Evolutionary conservation across 2,329 filamentous ascomycete species (phyloP).

Genomic region (Fonsecaea pedrosoi): DNA sequence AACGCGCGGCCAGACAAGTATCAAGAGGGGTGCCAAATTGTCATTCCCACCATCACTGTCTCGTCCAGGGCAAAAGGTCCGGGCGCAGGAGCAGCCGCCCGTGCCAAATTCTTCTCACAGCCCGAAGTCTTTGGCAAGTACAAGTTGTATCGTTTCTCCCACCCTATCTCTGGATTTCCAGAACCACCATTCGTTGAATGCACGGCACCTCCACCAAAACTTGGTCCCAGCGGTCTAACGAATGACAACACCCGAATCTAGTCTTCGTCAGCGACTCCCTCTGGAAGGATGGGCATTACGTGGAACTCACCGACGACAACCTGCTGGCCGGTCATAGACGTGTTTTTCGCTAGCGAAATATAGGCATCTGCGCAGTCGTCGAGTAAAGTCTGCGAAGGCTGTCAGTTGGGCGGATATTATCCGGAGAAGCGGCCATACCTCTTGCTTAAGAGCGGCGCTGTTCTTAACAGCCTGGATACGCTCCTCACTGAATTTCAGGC

Average conservation of each 20-base stretch:
- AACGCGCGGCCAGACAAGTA: conserved; percentile 19
- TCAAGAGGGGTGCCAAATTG: conserved; percentile 16
- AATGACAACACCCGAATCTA: conserved; percentile 37
- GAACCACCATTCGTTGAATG: neutral
- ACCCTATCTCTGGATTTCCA: conserved; percentile 21
- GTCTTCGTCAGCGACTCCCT: conserved; percentile 21
- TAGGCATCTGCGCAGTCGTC: conserved; percentile 53
- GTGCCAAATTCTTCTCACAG: conserved; percentile 28
- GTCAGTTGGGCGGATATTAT: conserved; percentile 1
- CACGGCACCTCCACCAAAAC: neutral
- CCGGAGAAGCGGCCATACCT: conserved; percentile 49
- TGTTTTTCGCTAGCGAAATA: conserved; percentile 51
- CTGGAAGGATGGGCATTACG: neutral
- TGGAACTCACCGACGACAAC: conserved; percentile 51
- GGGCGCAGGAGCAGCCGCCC: conserved; percentile 30
- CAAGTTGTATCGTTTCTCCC: conserved; percentile 29
- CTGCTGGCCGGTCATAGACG: conserved; percentile 55
- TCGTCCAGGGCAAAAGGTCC: conserved; percentile 24
- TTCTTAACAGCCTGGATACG: conserved; percentile 61
- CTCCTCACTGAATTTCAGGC: conserved; percentile 64
- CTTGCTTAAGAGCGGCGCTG: conserved; percentile 66
- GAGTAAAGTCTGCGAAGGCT: conserved; percentile 46
- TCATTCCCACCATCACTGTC: conserved; percentile 33
- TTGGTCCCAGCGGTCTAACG: conserved; percentile 11
- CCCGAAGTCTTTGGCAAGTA: conserved; percentile 21